phyloP scores from a whole-genome alignment of 306 rosid genomes.

The Acacia confusa region DNA sequence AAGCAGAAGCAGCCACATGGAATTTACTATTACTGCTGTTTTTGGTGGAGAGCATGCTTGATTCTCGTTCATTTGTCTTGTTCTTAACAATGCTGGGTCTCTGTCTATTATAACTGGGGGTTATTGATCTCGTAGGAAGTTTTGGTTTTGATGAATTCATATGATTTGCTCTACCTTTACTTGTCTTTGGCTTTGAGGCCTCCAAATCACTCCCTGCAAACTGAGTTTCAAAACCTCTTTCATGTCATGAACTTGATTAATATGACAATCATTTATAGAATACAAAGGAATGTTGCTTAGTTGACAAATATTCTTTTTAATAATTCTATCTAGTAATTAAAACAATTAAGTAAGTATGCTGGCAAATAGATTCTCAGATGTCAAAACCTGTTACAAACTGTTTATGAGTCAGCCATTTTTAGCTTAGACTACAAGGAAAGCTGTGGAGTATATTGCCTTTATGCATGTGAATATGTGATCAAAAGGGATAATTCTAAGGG shows the following conservation, averaged over 20 bases:
- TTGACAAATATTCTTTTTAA: background rate
- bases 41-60: background rate
- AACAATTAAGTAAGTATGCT: background rate
- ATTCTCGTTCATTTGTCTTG: constrained; percentile 31
- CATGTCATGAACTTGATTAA: background rate
- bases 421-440: background rate
- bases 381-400: background rate
- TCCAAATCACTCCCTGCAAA: constrained; percentile 49
- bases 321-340: background rate
- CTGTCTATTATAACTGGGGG: constrained; percentile 43
- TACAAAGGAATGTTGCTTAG: background rate
- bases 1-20: background rate
- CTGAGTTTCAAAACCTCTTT: constrained; percentile 28
- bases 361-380: background rate
- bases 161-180: constrained; percentile 36
- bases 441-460: background rate
- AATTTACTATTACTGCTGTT: constrained; percentile 15
- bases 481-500: background rate
- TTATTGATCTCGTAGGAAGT: constrained; percentile 42
- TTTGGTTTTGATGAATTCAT: constrained; percentile 33
- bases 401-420: background rate
- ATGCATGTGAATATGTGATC: background rate
- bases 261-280: background rate
- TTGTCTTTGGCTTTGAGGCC: constrained; percentile 40
- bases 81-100: constrained; percentile 36